Evolutionary conservation across 805 yeast species (phyloP).

Genomic region (Kregervanrija pseudodelftensis): DNA sequence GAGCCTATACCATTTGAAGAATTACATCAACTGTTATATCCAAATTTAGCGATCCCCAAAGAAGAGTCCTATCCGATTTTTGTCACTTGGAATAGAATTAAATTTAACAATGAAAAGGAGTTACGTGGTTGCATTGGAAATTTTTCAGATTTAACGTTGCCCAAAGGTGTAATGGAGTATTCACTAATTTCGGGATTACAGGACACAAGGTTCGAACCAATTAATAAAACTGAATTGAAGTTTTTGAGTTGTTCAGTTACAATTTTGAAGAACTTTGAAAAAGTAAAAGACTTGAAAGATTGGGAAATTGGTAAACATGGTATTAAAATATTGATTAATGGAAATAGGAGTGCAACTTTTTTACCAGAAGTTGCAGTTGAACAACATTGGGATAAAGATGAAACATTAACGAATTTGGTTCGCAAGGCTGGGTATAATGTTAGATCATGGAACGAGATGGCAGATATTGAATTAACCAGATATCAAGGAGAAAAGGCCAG

Average conservation of each 20-base stretch:
- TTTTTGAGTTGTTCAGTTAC: constrained; percentile 55
- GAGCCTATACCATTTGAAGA: constrained; percentile 10
- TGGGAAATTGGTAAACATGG: constrained; percentile 89
- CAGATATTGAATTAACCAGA: constrained; percentile 38
- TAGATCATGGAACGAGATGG: constrained; percentile 22
- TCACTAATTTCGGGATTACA: constrained; percentile 66
- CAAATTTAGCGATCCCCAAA: neutral
- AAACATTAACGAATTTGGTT: constrained; percentile 66
- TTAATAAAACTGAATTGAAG: constrained; percentile 43
- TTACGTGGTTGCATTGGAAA: constrained; percentile 95
- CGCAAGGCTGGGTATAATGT: constrained; percentile 55
- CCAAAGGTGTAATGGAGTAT: constrained; percentile 53
- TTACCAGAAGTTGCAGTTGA: constrained; percentile 87
- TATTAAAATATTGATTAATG: constrained; percentile 49
- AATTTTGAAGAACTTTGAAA: constrained; percentile 50
- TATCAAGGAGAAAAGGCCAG: constrained; percentile 49
- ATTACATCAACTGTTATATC: constrained; percentile 10
- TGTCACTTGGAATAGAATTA: constrained; percentile 74
- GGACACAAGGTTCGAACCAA: constrained; percentile 73
- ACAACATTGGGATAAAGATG: constrained; percentile 70
- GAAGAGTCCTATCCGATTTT: constrained; percentile 48
- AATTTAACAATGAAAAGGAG: constrained; percentile 13
- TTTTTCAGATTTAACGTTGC: constrained; percentile 49
- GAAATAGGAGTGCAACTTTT: constrained; percentile 62
- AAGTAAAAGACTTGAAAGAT: constrained; percentile 45